Percentiles rank a stretch among this genome's conserved stretches.
These are phyloP conservation scores for Geosmithia morbida DNA, from an alignment of 2,329 filamentous ascomycete genomes.

Conservation along the genomic window DNA sequence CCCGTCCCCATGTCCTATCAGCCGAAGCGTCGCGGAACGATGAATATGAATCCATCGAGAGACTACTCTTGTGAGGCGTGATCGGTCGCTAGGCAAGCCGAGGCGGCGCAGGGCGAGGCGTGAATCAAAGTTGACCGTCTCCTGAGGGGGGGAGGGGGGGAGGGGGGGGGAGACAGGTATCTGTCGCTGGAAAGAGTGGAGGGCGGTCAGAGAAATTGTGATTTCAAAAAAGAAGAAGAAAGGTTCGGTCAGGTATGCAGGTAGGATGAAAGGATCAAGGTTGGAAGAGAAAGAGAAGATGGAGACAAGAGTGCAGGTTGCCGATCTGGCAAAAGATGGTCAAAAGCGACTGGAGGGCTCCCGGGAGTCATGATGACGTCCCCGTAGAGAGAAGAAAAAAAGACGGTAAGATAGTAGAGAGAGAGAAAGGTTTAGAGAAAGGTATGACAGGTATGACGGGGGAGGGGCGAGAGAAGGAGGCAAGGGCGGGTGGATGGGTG, in stretches of 20 bases:
- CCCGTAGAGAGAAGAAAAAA: slow-evolving; percentile 7
- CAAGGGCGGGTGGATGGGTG: too few relatives aligned
- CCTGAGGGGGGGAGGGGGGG: not conserved
- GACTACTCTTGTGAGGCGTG: not conserved
- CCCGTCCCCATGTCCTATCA: slow-evolving; percentile 38
- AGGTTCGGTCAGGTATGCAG: slow-evolving; percentile 1
- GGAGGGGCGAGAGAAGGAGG: too few relatives aligned
- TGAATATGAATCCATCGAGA: slow-evolving; percentile 38
- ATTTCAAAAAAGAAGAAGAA: slow-evolving; percentile 1
- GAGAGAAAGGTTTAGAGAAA: not conserved
- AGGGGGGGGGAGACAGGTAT: not conserved
- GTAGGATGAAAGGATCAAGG: slow-evolving; percentile 6
- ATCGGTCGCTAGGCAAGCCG: not conserved
- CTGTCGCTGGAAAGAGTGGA: slow-evolving; percentile 5
- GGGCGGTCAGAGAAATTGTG: slow-evolving; percentile 7
- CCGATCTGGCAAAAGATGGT: slow-evolving; percentile 11
- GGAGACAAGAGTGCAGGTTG: slow-evolving; percentile 7
- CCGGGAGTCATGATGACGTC: not conserved
- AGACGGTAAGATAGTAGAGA: slow-evolving; percentile 5
- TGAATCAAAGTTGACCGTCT: not conserved
- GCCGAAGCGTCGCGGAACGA: slow-evolving; percentile 36
- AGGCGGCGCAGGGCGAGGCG: not conserved
- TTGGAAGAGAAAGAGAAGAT: slow-evolving; percentile 5
- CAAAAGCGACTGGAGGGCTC: not conserved
- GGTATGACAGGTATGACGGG: not conserved